These are phyloP conservation scores for Ambrosia trifida DNA, from an alignment of 129 eudicot species.

Conservation along the genomic window DNA sequence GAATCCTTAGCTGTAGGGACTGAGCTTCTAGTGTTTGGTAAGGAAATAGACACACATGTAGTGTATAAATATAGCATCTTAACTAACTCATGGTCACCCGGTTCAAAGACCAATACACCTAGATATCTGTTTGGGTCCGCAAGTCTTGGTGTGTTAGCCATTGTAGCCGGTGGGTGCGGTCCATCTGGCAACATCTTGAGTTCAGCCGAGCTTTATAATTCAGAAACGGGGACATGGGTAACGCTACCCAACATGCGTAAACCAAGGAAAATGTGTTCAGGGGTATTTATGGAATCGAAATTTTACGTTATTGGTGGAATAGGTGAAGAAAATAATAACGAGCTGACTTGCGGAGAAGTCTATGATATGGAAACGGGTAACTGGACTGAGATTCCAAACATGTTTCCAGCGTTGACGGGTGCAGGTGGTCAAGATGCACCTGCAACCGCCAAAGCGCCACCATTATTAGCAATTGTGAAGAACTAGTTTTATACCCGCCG, in stretches of 20 bases:
- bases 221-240: slow-evolving; percentile 64
- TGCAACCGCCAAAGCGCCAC: slow-evolving; percentile 62
- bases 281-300: slow-evolving; percentile 66
- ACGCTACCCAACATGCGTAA: slow-evolving; percentile 68
- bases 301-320: slow-evolving; percentile 77
- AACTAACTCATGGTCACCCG: slow-evolving; percentile 70
- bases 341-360: slow-evolving; percentile 65
- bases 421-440: slow-evolving; percentile 44
- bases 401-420: slow-evolving; percentile 49
- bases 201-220: slow-evolving; percentile 71
- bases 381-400: slow-evolving; percentile 62
- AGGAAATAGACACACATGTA: slow-evolving; percentile 54
- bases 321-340: slow-evolving; percentile 44
- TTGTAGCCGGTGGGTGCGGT: slow-evolving; percentile 77
- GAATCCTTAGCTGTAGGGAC: slow-evolving; percentile 88
- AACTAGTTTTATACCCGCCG: no score
- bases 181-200: slow-evolving; percentile 49
- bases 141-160: slow-evolving; percentile 53
- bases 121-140: slow-evolving; percentile 77
- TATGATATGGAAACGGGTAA: slow-evolving; percentile 48
- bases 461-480: slow-evolving; percentile 72
- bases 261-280: slow-evolving; percentile 73
- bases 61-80: slow-evolving; percentile 66
- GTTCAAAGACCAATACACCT: slow-evolving; percentile 52
- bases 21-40: slow-evolving; percentile 74